phyloP scores from a whole-genome alignment of 805 yeast species.

The Schwanniomyces sp. region DNA sequence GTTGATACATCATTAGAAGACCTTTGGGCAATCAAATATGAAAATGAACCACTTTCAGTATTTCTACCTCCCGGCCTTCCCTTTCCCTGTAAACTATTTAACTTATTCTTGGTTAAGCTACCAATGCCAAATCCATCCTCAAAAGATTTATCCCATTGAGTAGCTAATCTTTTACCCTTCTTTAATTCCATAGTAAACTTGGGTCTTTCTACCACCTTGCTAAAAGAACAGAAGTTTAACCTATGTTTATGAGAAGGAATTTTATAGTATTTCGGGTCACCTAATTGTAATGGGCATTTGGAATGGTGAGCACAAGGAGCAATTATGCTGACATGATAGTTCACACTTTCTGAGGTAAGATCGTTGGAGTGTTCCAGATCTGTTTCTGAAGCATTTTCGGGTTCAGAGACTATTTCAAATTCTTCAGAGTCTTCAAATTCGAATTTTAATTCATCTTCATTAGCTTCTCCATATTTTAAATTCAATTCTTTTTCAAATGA shows the following conservation, averaged over 20 bases:
- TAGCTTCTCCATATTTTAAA: constrained; percentile 41
- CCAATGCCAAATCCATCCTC: constrained; percentile 57
- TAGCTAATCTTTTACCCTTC: constrained; percentile 72
- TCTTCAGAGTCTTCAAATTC: constrained; percentile 43
- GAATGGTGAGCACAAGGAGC: constrained; percentile 94
- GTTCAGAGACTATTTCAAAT: constrained; percentile 23
- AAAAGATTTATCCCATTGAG: constrained; percentile 63
- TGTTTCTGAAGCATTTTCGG: constrained; percentile 2
- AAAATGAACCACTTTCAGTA: constrained; percentile 67
- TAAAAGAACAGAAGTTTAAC: constrained; percentile 73
- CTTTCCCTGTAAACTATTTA: constrained; percentile 55
- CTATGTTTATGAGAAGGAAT: constrained; percentile 56
- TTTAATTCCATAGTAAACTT: constrained; percentile 78
- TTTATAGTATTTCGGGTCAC: constrained; percentile 66
- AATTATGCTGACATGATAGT: constrained; percentile 61
- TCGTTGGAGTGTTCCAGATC: constrained; percentile 1
- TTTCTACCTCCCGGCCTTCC: constrained; percentile 77
- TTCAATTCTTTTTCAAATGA: constrained; percentile 29
- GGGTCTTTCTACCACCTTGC: constrained; percentile 74
- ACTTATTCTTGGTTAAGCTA: constrained; percentile 24
- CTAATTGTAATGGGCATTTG: constrained; percentile 80
- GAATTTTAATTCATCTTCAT: constrained; percentile 46
- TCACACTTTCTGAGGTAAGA: constrained; percentile 22
- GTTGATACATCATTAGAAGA: constrained; percentile 43
- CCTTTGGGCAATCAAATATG: constrained; percentile 73